Percentiles rank a stretch among this genome's conserved stretches.
phyloP scores from a whole-genome alignment of 306 rosid species.

The Begonia masoniana region DNA sequence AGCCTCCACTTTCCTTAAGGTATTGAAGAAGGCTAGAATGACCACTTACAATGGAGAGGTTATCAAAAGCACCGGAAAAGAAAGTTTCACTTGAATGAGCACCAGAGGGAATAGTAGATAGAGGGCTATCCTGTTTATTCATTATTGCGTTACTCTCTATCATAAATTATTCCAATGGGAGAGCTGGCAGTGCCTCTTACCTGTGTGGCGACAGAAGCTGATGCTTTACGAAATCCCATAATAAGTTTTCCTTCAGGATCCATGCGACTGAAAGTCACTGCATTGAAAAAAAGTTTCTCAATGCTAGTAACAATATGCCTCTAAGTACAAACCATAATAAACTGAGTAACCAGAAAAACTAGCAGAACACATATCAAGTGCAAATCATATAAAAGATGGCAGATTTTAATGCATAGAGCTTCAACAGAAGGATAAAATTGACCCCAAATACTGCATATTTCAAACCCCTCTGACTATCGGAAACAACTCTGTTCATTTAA shows the following conservation, averaged over 20 bases:
- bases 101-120: conserved; percentile 61
- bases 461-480: no score
- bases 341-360: no score
- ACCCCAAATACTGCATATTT: no score
- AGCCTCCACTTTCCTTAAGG: conserved; percentile 64
- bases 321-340: no score
- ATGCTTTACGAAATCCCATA: conserved; percentile 94
- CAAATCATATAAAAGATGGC: no score
- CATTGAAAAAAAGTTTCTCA: conserved; percentile 7
- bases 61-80: conserved; percentile 81
- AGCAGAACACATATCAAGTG: no score
- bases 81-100: conserved; percentile 79
- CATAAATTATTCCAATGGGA: conserved; percentile 9
- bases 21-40: conserved; percentile 95
- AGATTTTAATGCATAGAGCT: not conserved
- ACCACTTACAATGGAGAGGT: conserved; percentile 87
- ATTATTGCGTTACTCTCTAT: not conserved
- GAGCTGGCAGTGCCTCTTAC: conserved; percentile 38
- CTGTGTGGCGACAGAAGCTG: conserved; percentile 61
- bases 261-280: conserved; percentile 99
- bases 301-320: not conserved
- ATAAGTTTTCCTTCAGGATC: conserved; percentile 98
- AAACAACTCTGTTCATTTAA: not conserved
- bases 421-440: not conserved
- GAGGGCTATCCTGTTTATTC: conserved; percentile 73